Base-by-base conservation (phyloP, 148 eudicot genomes). In the Talinum fruticosum region DNA sequence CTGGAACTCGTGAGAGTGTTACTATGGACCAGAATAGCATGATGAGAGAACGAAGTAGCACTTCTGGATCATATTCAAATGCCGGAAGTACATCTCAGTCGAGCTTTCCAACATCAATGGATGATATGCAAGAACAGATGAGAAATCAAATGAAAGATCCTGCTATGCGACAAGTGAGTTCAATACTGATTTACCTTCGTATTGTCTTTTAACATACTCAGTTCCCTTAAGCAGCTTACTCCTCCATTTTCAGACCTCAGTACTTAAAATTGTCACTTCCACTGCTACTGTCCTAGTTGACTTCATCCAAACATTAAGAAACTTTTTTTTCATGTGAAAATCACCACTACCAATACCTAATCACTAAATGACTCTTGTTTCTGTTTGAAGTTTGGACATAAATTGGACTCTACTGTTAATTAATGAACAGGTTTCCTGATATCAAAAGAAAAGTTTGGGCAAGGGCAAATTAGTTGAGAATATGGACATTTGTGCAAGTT, bases 131-230 rank as follows among this genome's bases (percentile, higher is more conserved):
- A 84, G 93, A 92, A 80, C 97, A 94, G 81, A 90, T 95, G 94
- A 89, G 92, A 85, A 90, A 90, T 78, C 99, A 91, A 82, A 85
- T 95, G 99, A 91, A 91, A 66, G 94, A 95, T 87, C 99, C 99
- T 71, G 97, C 96, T 62, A 93, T 91, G 92, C 86, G 90, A 53
- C 90, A 95, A 87, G 99, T 95, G 84, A 71, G 84, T 79, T 54
- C 29, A 29, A 33, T 74, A 8, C 35, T 59, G 12, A 23, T 18
- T 24, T n/a, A 44, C 49, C 49, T 32, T 15, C 29, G 18, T 45
- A 41, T 73, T 68, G 32, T 23, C 2, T 36, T 65, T n/a, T 28
- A 19, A 71, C 16, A 47, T n/a, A 4, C 7, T 15, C 26, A 36
- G 19, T 54, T 74, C 14, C 28, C 24, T 57, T 15, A 3, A 47